phyloP scores from a whole-genome alignment of 2,329 filamentous ascomycete species.

The Emergomyces pasteurianus region DNA sequence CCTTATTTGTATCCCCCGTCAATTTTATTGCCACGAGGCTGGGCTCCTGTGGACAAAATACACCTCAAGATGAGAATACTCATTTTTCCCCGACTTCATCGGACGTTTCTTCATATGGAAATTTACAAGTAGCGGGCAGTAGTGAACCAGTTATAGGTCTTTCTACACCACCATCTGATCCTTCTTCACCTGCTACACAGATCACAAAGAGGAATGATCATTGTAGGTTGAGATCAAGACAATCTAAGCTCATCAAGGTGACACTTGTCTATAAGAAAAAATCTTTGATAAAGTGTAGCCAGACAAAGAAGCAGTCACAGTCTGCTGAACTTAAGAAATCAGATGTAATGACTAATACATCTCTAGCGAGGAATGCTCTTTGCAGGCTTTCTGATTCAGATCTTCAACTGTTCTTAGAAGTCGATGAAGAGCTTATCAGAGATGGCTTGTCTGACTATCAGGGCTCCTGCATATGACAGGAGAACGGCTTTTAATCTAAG shows the following conservation, averaged over 20 bases:
- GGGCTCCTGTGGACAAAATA: neutral
- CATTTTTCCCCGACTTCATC: neutral
- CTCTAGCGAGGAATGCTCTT: too few species aligned
- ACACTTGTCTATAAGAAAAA: neutral
- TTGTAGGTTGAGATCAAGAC: too few species aligned
- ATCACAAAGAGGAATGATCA: too few species aligned
- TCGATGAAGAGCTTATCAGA: constrained; percentile 2
- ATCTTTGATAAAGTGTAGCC: neutral
- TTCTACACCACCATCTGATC: neutral
- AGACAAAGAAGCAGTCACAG: neutral
- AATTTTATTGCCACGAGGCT: neutral
- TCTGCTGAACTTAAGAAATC: too few species aligned
- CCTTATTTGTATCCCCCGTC: neutral
- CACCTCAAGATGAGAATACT: neutral
- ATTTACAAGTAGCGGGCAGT: neutral
- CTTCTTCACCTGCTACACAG: neutral
- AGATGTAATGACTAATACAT: too few species aligned
- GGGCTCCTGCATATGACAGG: too few species aligned
- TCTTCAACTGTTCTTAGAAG: constrained; percentile 1
- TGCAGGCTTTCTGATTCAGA: constrained; percentile 1
- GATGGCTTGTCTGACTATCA: neutral
- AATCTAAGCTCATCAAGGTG: too few species aligned
- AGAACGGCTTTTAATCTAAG: too few species aligned
- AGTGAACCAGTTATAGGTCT: neutral
- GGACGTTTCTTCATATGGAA: neutral